Conservation (phyloP, 805 yeast genomes). For the Huiozyma sinensis region DNA sequence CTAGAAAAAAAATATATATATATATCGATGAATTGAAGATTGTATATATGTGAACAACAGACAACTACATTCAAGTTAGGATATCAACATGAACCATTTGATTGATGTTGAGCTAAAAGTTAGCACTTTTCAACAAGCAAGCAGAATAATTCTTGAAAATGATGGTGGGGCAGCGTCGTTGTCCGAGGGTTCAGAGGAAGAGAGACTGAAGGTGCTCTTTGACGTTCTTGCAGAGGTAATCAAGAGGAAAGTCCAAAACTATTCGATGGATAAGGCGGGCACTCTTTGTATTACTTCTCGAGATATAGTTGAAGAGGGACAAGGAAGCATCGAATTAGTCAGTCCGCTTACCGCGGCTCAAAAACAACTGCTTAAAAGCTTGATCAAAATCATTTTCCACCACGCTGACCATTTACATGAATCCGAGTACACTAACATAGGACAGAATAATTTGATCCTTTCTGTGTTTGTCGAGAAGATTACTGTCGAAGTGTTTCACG, state of each 20-base stretch:
- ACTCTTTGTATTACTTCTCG: neutral
- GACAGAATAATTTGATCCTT: slow-evolving; percentile 18
- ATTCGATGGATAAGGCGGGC: neutral
- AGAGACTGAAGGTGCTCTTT: neutral
- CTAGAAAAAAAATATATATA: too few species aligned
- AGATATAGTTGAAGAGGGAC: slow-evolving; percentile 15
- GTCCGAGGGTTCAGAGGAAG: neutral
- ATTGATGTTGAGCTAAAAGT: slow-evolving; percentile 12
- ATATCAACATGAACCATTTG: too few species aligned
- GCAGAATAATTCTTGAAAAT: slow-evolving; percentile 2
- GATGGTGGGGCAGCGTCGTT: too few species aligned
- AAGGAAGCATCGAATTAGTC: slow-evolving; percentile 18
- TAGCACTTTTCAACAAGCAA: slow-evolving; percentile 9
- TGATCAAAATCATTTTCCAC: slow-evolving; percentile 18
- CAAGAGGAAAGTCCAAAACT: slow-evolving; percentile 3
- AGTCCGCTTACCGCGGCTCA: slow-evolving; percentile 21
- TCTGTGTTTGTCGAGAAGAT: slow-evolving; percentile 19
- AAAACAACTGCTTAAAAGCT: slow-evolving; percentile 15
- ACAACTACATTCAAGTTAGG: too few species aligned
- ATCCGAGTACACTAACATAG: slow-evolving; percentile 8
- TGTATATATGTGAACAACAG: too few species aligned
- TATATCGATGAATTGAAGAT: too few species aligned
- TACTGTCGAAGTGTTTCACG: slow-evolving; percentile 1
- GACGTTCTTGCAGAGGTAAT: neutral
- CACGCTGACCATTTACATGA: slow-evolving; percentile 4